Evolutionary conservation across 768 basidiomycete genomes (phyloP).

Genomic region (Tylopilus plumbeoviolaceoides): DNA sequence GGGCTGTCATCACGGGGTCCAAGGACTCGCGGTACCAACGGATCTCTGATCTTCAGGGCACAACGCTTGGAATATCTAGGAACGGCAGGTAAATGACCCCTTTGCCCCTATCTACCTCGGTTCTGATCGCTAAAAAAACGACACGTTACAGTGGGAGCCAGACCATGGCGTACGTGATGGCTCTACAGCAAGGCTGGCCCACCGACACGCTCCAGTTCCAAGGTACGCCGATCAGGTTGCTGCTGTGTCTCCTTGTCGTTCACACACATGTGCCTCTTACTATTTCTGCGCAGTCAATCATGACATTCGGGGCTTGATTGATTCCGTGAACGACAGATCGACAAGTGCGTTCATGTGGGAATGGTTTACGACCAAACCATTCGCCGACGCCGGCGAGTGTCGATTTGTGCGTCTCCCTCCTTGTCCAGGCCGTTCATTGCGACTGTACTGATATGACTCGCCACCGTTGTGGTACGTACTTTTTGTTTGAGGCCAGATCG

Average conservation of each 20-base stretch:
- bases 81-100: conserved; percentile 59
- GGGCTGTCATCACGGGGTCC: conserved; percentile 88
- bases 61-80: conserved; percentile 85
- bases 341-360: conserved; percentile 96
- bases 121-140: background rate
- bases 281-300: conserved; percentile 55
- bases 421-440: too few species aligned
- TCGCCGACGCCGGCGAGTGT: conserved; percentile 70
- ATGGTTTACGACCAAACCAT: conserved; percentile 87
- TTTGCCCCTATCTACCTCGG: background rate
- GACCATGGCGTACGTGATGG: conserved; percentile 96
- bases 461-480: too few species aligned
- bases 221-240: conserved; percentile 38
- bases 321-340: conserved; percentile 83
- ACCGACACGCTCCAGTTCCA: conserved; percentile 63
- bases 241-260: background rate
- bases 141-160: conserved; percentile 63
- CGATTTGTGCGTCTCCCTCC: conserved; percentile 64
- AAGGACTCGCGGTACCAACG: conserved; percentile 63
- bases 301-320: conserved; percentile 74
- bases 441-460: too few species aligned
- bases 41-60: conserved; percentile 73
- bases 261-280: background rate
- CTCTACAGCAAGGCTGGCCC: conserved; percentile 80
- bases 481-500: conserved; percentile 51